Evolutionary conservation across 345 rosid genomes (phyloP), one percentile per base, ranked within the genome.

Genomic region (Eucalyptus polyanthemos): DNA sequence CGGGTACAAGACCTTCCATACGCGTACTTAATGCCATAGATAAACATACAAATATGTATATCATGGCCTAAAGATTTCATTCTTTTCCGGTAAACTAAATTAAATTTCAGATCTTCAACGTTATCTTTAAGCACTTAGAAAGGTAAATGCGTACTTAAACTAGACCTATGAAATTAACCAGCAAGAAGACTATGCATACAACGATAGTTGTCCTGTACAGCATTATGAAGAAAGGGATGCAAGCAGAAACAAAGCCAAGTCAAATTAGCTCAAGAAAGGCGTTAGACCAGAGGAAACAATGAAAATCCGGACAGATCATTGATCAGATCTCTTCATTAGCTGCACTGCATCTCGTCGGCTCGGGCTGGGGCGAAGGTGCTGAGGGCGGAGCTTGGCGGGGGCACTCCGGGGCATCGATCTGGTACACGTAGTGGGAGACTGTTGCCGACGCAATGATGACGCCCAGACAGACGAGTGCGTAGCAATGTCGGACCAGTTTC

Each of bases 401-500:
- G 45, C 69, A 44, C 22, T 76, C 88, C 24, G 89, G 76, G 58
- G 87, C 90, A 11, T 42, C 86, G 3, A 44, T 53, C 21, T 37
- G 87, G 72, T 14, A 50, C 49, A 89, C 86, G 56, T 31, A 89
- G 67, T 86, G 90, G 87, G 87, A 93, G 25, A 93, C 44, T 7
- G 93, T 65, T 14, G 86, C 91, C 6, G 91, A 81, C 34, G 88
- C 90, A 22, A 94, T 56, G 31, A 92, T 29, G 81, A 83, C 76
- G 7, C 94, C 90, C 87, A 93, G 86, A 60, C 92, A 92, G 44
- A 91, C 34, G 37, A 92, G 90, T 6, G 92, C 93, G 45, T 93
- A 93, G 89, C 93, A 91, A 50, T 88, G 91, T 12, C 94, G 91
- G 11, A 90, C 91, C 72, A 94, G 14, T 62, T 85, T 91, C 87